Percentiles rank a stretch among this genome's conserved stretches.
Conservation (phyloP, 805 yeast genomes). For the Tanozyma kutaoensis region DNA sequence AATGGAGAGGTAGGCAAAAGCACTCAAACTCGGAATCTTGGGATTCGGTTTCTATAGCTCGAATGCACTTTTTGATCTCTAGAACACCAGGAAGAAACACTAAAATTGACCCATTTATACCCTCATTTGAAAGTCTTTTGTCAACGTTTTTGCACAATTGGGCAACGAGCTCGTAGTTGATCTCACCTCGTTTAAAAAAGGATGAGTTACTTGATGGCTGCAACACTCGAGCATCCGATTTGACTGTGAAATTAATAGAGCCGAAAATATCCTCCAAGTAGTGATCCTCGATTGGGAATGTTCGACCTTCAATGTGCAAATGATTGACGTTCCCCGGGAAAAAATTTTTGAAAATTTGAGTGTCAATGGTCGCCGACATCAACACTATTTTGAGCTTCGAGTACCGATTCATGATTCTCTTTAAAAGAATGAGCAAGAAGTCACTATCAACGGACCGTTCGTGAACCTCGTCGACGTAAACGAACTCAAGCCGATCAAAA, state of each 20-base stretch:
- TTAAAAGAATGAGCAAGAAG: conserved; percentile 65
- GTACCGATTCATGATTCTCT: conserved; percentile 36
- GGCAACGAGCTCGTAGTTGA: conserved; percentile 64
- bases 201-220: conserved; percentile 45
- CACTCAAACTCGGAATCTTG: conserved; percentile 11
- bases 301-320: conserved; percentile 82
- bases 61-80: conserved; percentile 62
- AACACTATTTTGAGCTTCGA: conserved; percentile 55
- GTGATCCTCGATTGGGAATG: conserved; percentile 76
- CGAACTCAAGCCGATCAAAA: conserved; percentile 47
- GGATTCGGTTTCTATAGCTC: conserved; percentile 13
- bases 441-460: conserved; percentile 90
- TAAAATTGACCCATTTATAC: conserved; percentile 58
- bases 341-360: conserved; percentile 50
- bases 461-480: conserved; percentile 92
- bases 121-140: conserved; percentile 23
- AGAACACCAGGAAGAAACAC: conserved; percentile 84
- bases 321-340: conserved; percentile 44
- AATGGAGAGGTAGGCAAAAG: conserved; percentile 66
- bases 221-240: conserved; percentile 17
- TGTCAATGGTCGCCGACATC: conserved; percentile 91
- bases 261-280: conserved; percentile 58
- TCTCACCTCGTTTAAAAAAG: conserved; percentile 51
- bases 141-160: conserved; percentile 43
- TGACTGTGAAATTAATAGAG: conserved; percentile 42